Conservation (phyloP, 2,329 filamentous ascomycete species). For the Zasmidium cellare region DNA sequence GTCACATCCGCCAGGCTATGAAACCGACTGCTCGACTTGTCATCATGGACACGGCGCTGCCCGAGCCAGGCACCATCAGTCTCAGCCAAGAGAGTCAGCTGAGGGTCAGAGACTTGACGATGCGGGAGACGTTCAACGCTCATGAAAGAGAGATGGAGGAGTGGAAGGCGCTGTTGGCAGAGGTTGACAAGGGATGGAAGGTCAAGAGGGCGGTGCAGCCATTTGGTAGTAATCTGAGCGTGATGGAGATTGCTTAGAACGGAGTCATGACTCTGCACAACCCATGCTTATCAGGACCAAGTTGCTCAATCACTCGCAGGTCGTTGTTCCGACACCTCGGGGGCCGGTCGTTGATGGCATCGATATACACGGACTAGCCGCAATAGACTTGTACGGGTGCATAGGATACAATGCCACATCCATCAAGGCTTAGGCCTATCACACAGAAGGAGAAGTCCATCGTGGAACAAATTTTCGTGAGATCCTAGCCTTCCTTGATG, state of each 20-base stretch:
- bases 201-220: not conserved
- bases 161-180: conserved; percentile 17
- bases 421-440: too few species aligned
- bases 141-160: conserved; percentile 25
- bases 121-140: conserved; percentile 28
- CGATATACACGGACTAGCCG: too few species aligned
- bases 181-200: conserved; percentile 10
- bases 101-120: conserved; percentile 24
- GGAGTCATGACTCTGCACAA: too few species aligned
- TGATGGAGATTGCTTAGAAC: not conserved
- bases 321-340: too few species aligned
- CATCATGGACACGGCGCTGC: conserved; percentile 27
- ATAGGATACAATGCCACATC: too few species aligned
- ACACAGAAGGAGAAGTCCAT: too few species aligned
- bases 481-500: too few species aligned
- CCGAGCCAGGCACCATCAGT: conserved; percentile 14
- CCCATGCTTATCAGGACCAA: too few species aligned
- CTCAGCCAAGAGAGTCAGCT: conserved; percentile 21
- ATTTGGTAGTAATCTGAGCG: not conserved
- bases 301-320: too few species aligned
- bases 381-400: too few species aligned
- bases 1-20: conserved; percentile 17
- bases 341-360: too few species aligned
- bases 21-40: conserved; percentile 26
- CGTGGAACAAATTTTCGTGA: too few species aligned